Evolutionary conservation across 2,329 filamentous ascomycete genomes (phyloP).

Genomic region (Colletotrichum sp.): DNA sequence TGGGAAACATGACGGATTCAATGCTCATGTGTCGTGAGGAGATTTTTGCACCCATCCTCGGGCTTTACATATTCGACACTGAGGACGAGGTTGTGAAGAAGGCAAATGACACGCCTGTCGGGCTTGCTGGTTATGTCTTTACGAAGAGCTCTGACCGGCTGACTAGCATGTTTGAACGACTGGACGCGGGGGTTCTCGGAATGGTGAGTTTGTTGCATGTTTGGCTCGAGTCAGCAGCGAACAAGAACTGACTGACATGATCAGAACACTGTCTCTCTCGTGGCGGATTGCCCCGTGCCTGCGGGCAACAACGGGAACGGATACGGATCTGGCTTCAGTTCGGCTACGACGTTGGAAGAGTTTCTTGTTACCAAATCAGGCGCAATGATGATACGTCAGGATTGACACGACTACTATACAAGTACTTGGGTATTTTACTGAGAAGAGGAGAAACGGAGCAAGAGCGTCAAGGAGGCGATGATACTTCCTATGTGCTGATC

Average conservation of each 20-base stretch:
- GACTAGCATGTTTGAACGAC: slow-evolving; percentile 49
- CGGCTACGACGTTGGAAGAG: slow-evolving; percentile 3
- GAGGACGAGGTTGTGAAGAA: slow-evolving; percentile 73
- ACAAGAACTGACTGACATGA: background rate
- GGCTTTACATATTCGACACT: slow-evolving; percentile 71
- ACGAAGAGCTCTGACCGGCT: slow-evolving; percentile 47
- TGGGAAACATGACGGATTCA: slow-evolving; percentile 68
- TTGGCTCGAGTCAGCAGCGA: background rate
- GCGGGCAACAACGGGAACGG: background rate
- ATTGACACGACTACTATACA: background rate
- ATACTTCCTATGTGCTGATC: background rate
- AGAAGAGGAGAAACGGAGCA: background rate
- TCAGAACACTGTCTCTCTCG: slow-evolving; percentile 13
- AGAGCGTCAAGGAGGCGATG: background rate
- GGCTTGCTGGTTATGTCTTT: slow-evolving; percentile 79
- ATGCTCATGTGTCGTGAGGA: slow-evolving; percentile 75
- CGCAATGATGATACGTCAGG: background rate
- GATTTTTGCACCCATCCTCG: slow-evolving; percentile 78
- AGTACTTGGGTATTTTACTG: background rate
- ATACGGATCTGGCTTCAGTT: background rate
- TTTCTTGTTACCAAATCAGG: slow-evolving; percentile 11
- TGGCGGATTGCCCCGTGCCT: background rate
- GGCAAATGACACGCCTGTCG: slow-evolving; percentile 73
- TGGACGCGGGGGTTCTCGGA: slow-evolving; percentile 72
- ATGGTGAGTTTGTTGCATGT: slow-evolving; percentile 31